These are phyloP conservation scores for Ceratocystiopsis brevicomis DNA, from an alignment of 2,329 filamentous ascomycete genomes.

Conservation along the genomic window DNA sequence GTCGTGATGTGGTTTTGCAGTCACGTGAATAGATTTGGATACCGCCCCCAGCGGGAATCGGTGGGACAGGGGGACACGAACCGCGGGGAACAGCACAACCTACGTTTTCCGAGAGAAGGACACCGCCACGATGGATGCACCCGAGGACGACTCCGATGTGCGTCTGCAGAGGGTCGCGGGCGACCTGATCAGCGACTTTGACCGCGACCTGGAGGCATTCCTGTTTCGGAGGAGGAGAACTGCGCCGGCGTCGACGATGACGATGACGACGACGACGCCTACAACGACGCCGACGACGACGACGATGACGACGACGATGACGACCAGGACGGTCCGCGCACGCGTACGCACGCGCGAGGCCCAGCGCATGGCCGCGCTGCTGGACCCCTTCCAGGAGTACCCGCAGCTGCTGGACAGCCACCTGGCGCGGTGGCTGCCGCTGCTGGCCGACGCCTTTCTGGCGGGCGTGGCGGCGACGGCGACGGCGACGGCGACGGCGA, in stretches of 20 bases:
- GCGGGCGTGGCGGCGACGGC: slow-evolving; percentile 19
- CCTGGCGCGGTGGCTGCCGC: slow-evolving; percentile 55
- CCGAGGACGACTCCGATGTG: slow-evolving; percentile 40
- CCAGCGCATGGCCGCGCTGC: slow-evolving; percentile 19
- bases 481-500: too few species aligned
- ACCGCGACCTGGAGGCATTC: slow-evolving; percentile 31
- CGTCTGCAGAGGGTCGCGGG: slow-evolving; percentile 41
- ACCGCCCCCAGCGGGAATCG: too few species aligned
- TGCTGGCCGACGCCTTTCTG: slow-evolving; percentile 58
- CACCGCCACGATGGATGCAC: slow-evolving; percentile 32
- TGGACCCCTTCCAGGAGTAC: slow-evolving; percentile 88
- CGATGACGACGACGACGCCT: slow-evolving; percentile 8
- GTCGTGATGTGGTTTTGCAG: too few species aligned
- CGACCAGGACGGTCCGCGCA: slow-evolving; percentile 1
- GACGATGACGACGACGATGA: neutral
- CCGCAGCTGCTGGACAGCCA: slow-evolving; percentile 82
- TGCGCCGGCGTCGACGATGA: slow-evolving; percentile 7
- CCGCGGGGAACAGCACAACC: neutral
- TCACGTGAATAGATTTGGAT: neutral
- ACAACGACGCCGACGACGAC: slow-evolving; percentile 3
- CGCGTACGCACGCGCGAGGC: slow-evolving; percentile 9
- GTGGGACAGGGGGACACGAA: too few species aligned
- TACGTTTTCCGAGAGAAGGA: too few species aligned
- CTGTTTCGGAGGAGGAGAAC: slow-evolving; percentile 20
- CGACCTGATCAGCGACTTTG: slow-evolving; percentile 40